Conservation (phyloP, 2,329 filamentous ascomycete genomes). For the Aureobasidium sp. region DNA sequence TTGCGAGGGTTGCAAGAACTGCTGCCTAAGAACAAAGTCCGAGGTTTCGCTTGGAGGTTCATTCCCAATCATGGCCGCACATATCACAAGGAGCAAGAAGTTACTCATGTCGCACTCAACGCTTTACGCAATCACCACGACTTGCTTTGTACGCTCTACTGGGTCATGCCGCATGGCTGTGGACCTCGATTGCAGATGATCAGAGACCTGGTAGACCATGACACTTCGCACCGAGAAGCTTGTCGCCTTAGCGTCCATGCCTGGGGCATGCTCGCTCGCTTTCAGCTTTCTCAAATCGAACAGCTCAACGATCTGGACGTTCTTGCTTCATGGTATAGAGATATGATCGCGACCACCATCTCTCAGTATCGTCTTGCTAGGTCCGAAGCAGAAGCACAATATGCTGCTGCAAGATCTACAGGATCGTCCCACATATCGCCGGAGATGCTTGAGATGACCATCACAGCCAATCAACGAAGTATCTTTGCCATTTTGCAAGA, state of each 20-base stretch:
- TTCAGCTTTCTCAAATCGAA: conserved; percentile 47
- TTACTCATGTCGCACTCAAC: conserved; percentile 45
- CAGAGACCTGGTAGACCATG: conserved; percentile 47
- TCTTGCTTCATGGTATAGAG: conserved; percentile 47
- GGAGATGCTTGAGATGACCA: conserved; percentile 41
- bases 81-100: conserved; percentile 48
- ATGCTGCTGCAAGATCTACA: conserved; percentile 28
- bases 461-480: conserved; percentile 48
- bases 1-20: conserved; percentile 37
- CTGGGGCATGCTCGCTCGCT: conserved; percentile 48
- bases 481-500: conserved; percentile 47
- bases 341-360: conserved; percentile 44
- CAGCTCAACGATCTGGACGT: conserved; percentile 34
- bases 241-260: conserved; percentile 50
- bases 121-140: conserved; percentile 55
- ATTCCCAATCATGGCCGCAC: conserved; percentile 53
- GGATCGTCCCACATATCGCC: conserved; percentile 33
- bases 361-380: conserved; percentile 48
- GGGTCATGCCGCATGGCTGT: conserved; percentile 43
- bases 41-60: conserved; percentile 47
- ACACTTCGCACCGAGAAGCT: conserved; percentile 49
- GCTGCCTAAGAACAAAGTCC: conserved; percentile 46
- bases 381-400: conserved; percentile 49
- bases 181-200: conserved; percentile 46
- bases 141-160: conserved; percentile 51